Percentiles rank a stretch among this genome's conserved stretches.
Evolutionary conservation across 257 asterid genomes (phyloP).

Genomic region (Solanum corneliomulleri): DNA sequence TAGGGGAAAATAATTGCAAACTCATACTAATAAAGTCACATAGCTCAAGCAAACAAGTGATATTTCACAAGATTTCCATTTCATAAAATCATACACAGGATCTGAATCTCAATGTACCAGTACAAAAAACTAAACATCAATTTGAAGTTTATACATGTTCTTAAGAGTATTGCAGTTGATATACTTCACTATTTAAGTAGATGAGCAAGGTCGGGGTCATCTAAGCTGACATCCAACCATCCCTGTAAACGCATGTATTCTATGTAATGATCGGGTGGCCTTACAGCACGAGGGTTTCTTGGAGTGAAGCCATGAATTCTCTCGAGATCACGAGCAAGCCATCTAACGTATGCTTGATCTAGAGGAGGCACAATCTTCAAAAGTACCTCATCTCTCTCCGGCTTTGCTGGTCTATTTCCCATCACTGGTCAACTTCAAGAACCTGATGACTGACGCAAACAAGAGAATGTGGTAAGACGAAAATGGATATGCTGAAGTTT

Average conservation of each 20-base stretch:
- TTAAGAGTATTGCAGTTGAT: not conserved
- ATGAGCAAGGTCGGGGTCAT: slow-evolving; percentile 70
- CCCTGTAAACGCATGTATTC: slow-evolving; percentile 81
- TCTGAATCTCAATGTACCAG: not conserved
- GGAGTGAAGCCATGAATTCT: slow-evolving; percentile 68
- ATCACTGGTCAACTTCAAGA: slow-evolving; percentile 14
- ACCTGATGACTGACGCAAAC: not conserved
- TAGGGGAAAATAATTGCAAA: not conserved
- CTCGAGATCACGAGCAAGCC: slow-evolving; percentile 76
- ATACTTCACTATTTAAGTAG: slow-evolving; percentile 36
- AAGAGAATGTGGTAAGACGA: not conserved
- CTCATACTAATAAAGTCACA: not conserved
- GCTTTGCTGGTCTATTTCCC: slow-evolving; percentile 76
- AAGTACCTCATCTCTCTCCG: slow-evolving; percentile 34
- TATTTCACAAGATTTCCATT: not conserved
- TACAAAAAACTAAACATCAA: not conserved
- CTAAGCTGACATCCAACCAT: slow-evolving; percentile 72
- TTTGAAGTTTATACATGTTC: not conserved
- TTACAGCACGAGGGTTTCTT: slow-evolving; percentile 46
- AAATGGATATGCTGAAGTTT: not conserved
- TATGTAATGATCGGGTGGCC: slow-evolving; percentile 80
- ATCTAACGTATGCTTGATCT: slow-evolving; percentile 48
- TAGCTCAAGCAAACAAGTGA: not conserved
- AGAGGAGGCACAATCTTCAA: slow-evolving; percentile 69
- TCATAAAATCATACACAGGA: not conserved